Percentiles rank a stretch among this genome's conserved stretches.
Evolutionary conservation across 345 rosid species (phyloP).

Genomic region (Limnanthes douglasii): DNA sequence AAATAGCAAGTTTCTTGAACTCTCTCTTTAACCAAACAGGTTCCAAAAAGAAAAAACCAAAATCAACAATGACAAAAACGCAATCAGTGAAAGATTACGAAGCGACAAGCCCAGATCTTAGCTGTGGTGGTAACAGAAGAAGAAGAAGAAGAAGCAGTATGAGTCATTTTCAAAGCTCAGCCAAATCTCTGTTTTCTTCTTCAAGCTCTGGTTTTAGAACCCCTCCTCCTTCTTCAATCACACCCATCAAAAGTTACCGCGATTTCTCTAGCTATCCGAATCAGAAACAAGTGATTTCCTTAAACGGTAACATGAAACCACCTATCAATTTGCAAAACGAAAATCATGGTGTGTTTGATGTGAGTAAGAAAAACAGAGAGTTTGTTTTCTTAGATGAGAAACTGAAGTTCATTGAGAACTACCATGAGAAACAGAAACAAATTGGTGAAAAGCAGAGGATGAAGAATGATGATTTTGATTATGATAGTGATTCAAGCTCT

Average conservation of each 20-base stretch:
- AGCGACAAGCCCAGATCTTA: conserved; percentile 43
- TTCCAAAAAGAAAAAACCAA: conserved; percentile 53
- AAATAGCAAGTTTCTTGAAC: conserved; percentile 80
- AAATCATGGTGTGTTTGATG: conserved; percentile 8
- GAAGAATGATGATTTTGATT: conserved; percentile 39
- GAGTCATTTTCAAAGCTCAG: conserved; percentile 66
- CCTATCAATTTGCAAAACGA: conserved; percentile 5
- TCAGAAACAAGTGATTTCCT: conserved; percentile 26
- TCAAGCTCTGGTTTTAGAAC: conserved; percentile 65
- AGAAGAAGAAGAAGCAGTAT: conserved; percentile 82
- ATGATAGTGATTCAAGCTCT: conserved; percentile 90
- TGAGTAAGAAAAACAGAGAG: conserved; percentile 15
- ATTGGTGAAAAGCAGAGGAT: conserved; percentile 7
- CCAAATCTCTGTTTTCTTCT: conserved; percentile 45
- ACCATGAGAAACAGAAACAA: conserved; percentile 13
- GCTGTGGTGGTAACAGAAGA: conserved; percentile 27
- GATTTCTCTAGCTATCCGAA: conserved; percentile 37
- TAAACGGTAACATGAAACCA: not conserved
- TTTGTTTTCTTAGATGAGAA: conserved; percentile 24
- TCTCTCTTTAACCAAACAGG: conserved; percentile 70
- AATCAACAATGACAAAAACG: conserved; percentile 16
- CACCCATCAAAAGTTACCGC: conserved; percentile 45
- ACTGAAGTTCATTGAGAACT: conserved; percentile 14
- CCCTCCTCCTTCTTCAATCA: conserved; percentile 45
- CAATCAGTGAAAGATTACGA: conserved; percentile 44